Evolutionary conservation across 164 flowering plant species (phyloP).

Genomic region (Kingdonia uniflora): DNA sequence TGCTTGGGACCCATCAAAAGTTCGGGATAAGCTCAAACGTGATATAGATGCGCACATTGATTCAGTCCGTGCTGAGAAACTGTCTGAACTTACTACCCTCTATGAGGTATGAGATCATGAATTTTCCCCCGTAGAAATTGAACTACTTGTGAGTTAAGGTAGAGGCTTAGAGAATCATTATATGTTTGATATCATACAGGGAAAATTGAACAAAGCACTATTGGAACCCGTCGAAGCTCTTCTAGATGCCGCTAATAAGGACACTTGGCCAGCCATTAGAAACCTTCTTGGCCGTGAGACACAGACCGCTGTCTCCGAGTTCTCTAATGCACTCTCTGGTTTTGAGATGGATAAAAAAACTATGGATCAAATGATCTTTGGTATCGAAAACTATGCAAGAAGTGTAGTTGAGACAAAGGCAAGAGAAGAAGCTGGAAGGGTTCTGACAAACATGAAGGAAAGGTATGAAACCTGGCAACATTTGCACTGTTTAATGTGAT

Average conservation of each 20-base stretch:
- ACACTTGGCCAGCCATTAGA: slow-evolving; percentile 92
- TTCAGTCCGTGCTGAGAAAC: slow-evolving; percentile 61
- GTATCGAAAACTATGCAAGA: slow-evolving; percentile 54
- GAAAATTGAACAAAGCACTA: slow-evolving; percentile 63
- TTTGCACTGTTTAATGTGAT: background rate
- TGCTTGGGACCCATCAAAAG: slow-evolving; percentile 74
- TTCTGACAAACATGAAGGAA: slow-evolving; percentile 88
- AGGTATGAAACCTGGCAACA: slow-evolving; percentile 30
- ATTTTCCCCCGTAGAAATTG: background rate
- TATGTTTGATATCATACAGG: slow-evolving; percentile 27
- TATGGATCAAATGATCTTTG: slow-evolving; percentile 44
- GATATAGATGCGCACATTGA: slow-evolving; percentile 85
- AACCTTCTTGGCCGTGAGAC: slow-evolving; percentile 73
- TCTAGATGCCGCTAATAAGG: slow-evolving; percentile 68
- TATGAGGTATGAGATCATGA: slow-evolving; percentile 52
- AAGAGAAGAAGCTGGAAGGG: slow-evolving; percentile 87
- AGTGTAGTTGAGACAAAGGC: slow-evolving; percentile 76
- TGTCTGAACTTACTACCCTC: slow-evolving; percentile 54
- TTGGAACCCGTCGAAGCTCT: slow-evolving; percentile 87
- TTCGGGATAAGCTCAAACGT: slow-evolving; percentile 69
- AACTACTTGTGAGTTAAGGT: background rate
- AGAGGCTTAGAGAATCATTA: background rate
- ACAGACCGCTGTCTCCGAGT: slow-evolving; percentile 58
- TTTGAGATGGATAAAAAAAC: slow-evolving; percentile 73
- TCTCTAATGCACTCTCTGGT: slow-evolving; percentile 65